Evolutionary conservation across 2,329 filamentous ascomycete species (phyloP).

Genomic region (Scytalidium sp.): DNA sequence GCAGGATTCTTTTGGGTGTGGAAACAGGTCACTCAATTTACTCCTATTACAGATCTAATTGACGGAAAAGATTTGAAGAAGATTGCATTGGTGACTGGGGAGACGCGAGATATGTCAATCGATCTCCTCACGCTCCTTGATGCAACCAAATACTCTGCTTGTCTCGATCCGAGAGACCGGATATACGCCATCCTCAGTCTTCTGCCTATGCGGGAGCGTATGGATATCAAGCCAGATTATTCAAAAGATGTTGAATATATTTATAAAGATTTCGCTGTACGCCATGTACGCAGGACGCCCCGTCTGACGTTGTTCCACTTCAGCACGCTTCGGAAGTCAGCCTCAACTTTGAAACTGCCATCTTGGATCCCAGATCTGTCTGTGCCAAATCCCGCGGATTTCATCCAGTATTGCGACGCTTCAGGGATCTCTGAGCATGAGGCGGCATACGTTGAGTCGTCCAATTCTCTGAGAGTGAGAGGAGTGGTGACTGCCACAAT

Average conservation of each 20-base stretch:
- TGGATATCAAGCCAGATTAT: background rate
- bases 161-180: background rate
- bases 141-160: background rate
- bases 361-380: constrained; percentile 1
- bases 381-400: background rate
- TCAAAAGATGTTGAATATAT: background rate
- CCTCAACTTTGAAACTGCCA: background rate
- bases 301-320: background rate
- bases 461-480: background rate
- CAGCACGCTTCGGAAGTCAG: background rate
- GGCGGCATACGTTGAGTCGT: background rate
- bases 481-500: background rate
- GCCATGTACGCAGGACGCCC: background rate
- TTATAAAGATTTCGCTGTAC: background rate
- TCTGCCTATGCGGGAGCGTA: background rate
- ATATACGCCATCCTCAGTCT: background rate
- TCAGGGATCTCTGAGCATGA: background rate
- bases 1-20: background rate
- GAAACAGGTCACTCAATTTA: background rate
- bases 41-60: background rate
- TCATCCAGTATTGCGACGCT: background rate
- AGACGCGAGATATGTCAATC: background rate
- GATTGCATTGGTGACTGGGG: background rate
- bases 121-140: background rate
- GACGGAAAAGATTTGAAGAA: background rate